Evolutionary conservation across 768 basidiomycete genomes (phyloP), one percentile per base, ranked within the genome.

Genomic region (Amanita molliuscula): DNA sequence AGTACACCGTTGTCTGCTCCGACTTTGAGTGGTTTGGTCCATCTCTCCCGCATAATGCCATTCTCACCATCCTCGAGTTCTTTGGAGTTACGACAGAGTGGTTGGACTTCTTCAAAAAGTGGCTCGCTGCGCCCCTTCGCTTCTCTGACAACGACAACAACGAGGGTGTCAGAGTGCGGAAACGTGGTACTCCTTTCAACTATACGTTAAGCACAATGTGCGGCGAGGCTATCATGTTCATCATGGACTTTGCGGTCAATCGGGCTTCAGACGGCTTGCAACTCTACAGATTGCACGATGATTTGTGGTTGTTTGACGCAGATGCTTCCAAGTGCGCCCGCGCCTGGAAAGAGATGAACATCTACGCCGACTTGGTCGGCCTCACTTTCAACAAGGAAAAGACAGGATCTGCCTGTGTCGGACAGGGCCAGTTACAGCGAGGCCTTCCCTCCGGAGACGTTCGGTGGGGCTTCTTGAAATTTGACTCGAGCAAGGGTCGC

Each of bases 181-280:
- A 63, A 42, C 62, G 73, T 9, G 74, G 74, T 21, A 71, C 69
- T 0, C 73, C 74, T 0, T 67, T 72, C 56, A 62, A 64, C 40
- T 70, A 74, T 48, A 62, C 68, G 3, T 58, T 75, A 29, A 69
- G 69, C 48, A 25, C 26, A 8, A 2, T 44, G 10, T 44, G 65
- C 47, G 72, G 72, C 6, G 73, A 75, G 53, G 60, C 59, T 2
- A 48, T 73, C 11, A 47, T 74, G 33, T 75, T 72, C 54, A 63
- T 61, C 16, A 72, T 76, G 72, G 73, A 76, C 55, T 71, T 70
- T 50, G 71, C 72, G 6, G 70, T 74, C 50, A 74, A 74, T 44
- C 73, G 71, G 45, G 58, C 56, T 28, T 66, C 71, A 1, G 48
- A 65, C 18, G 72, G 72, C 3, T 54, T 76, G 9, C 70, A 63